Evolutionary conservation across 2,329 filamentous ascomycete species (phyloP).

Genomic region (Beauveria sp.): DNA sequence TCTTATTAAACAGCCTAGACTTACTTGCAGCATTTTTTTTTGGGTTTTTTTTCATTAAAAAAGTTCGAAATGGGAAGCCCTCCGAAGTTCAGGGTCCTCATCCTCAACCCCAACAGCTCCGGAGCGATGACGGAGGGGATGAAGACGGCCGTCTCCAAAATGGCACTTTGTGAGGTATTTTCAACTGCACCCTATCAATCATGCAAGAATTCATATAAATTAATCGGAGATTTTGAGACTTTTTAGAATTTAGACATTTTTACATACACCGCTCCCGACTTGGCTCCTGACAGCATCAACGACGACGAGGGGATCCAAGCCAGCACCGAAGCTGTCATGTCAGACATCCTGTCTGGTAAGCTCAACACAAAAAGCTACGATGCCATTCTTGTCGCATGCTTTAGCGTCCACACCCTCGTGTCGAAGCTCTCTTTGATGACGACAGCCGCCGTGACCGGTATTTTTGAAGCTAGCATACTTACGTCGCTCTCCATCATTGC

Average conservation of each 20-base stretch:
- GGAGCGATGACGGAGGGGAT: conserved; percentile 63
- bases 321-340: conserved; percentile 56
- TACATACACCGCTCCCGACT: conserved; percentile 58
- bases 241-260: conserved; percentile 41
- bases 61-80: conserved; percentile 1
- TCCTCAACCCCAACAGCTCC: conserved; percentile 77
- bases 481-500: conserved; percentile 47
- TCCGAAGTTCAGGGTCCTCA: conserved; percentile 41
- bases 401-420: conserved; percentile 76
- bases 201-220: too few species aligned
- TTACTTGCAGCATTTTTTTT: conserved; percentile 1
- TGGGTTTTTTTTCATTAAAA: not conserved
- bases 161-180: conserved; percentile 31
- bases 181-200: too few species aligned
- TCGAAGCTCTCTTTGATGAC: conserved; percentile 39
- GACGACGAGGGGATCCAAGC: conserved; percentile 58
- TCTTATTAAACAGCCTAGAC: not conserved
- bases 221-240: too few species aligned
- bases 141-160: conserved; percentile 37
- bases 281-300: conserved; percentile 70
- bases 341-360: conserved; percentile 37
- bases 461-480: conserved; percentile 77
- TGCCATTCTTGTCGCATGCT: conserved; percentile 82
- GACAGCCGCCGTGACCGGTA: conserved; percentile 44
- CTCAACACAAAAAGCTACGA: conserved; percentile 46